Percentiles rank a stretch among this genome's conserved stretches.
Conservation (phyloP, 148 eudicot species). For the Heliosperma pusillum region DNA sequence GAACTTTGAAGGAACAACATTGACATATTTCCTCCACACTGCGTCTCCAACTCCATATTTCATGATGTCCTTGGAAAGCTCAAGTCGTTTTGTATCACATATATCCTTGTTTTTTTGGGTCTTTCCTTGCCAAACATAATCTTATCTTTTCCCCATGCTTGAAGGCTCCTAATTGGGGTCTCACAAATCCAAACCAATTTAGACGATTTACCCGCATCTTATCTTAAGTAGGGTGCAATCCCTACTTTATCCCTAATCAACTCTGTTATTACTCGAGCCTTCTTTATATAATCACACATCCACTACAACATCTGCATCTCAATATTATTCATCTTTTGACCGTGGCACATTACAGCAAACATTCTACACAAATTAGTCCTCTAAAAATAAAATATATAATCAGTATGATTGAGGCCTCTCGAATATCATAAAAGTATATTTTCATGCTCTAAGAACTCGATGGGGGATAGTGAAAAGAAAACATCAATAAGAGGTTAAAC, state of each 20-base stretch:
- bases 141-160: neutral
- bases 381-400: too few relatives aligned
- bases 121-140: neutral
- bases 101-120: neutral
- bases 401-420: neutral
- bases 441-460: neutral
- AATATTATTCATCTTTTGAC: neutral
- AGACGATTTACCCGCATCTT: neutral
- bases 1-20: neutral
- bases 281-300: neutral
- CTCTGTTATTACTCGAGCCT: neutral
- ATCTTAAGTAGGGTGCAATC: neutral
- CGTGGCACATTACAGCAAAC: neutral
- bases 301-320: neutral
- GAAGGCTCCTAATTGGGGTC: neutral
- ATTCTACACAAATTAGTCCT: neutral
- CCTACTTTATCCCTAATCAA: neutral
- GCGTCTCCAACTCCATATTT: neutral
- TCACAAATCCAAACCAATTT: neutral
- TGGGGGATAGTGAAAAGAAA: neutral
- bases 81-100: neutral
- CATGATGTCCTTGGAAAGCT: neutral
- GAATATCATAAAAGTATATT: neutral
- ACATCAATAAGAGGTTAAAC: neutral
- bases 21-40: neutral